Percentiles rank a stretch among this genome's conserved stretches.
Conservation (phyloP, 257 asterid species). For the Thymus mandschuricus region DNA sequence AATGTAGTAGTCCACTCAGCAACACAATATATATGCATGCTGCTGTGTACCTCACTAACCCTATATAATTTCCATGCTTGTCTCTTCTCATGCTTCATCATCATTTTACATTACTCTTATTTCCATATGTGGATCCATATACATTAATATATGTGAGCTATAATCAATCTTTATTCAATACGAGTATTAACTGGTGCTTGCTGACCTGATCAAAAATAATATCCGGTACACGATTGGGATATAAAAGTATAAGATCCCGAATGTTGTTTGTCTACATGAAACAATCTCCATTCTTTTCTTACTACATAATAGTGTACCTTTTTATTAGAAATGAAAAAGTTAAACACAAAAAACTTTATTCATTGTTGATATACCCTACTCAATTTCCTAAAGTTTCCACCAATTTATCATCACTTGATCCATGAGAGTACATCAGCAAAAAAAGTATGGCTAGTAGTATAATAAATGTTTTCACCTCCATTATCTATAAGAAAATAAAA, state of each 20-base stretch:
- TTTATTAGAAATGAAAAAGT: too few species aligned
- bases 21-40: constrained; percentile 58
- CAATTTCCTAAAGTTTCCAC: background rate
- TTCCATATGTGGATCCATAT: background rate
- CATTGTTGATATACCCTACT: too few species aligned
- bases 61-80: constrained; percentile 3
- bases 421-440: background rate
- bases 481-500: background rate
- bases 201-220: too few species aligned
- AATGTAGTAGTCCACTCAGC: constrained; percentile 49
- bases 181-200: background rate
- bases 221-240: too few species aligned
- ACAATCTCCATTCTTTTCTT: too few species aligned
- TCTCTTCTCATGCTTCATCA: constrained; percentile 26
- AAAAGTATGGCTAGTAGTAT: background rate
- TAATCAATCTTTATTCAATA: too few species aligned
- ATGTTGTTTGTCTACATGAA: too few species aligned
- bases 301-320: too few species aligned
- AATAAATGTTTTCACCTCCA: background rate
- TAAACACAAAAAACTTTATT: too few species aligned
- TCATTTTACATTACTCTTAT: background rate
- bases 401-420: background rate
- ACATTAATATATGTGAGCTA: background rate
- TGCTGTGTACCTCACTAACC: constrained; percentile 68
- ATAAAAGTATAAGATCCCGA: too few species aligned